Percentiles rank a stretch among this genome's conserved stretches.
Conservation (phyloP, 1,139 yeast species). For the Candida tunisiensis region DNA sequence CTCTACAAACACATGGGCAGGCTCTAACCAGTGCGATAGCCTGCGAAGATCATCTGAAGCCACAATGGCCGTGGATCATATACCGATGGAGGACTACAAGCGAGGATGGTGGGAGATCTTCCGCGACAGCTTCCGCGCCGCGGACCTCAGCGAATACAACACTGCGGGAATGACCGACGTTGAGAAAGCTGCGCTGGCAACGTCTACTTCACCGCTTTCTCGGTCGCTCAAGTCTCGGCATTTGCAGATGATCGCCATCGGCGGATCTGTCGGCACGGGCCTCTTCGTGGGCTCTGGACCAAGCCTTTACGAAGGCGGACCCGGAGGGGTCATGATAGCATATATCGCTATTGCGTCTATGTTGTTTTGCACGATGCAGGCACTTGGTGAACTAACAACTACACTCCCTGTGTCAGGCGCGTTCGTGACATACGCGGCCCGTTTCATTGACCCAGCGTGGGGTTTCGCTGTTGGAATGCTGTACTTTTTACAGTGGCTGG, state of each 20-base stretch:
- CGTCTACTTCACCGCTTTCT: conserved; percentile 52
- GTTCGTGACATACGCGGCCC: conserved; percentile 52
- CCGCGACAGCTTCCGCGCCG: conserved; percentile 36
- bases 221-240: conserved; percentile 35
- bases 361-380: conserved; percentile 54
- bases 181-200: conserved; percentile 45
- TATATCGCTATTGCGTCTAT: conserved; percentile 52
- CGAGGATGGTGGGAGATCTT: conserved; percentile 23
- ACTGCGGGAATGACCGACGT: conserved; percentile 40
- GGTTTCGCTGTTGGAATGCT: conserved; percentile 64
- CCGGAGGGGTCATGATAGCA: conserved; percentile 62
- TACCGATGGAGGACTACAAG: conserved; percentile 1
- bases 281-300: conserved; percentile 62
- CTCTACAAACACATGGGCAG: too few species aligned
- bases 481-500: conserved; percentile 68
- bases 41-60: too few species aligned
- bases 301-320: conserved; percentile 58
- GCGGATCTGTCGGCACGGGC: conserved; percentile 76
- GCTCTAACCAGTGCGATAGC: too few species aligned
- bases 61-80: too few species aligned
- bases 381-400: conserved; percentile 72
- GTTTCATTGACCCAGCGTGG: conserved; percentile 59
- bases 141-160: conserved; percentile 39
- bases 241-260: conserved; percentile 56
- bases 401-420: conserved; percentile 69